Conservation (phyloP, 2,329 filamentous ascomycete genomes). For the Aspergillus clavatus region DNA sequence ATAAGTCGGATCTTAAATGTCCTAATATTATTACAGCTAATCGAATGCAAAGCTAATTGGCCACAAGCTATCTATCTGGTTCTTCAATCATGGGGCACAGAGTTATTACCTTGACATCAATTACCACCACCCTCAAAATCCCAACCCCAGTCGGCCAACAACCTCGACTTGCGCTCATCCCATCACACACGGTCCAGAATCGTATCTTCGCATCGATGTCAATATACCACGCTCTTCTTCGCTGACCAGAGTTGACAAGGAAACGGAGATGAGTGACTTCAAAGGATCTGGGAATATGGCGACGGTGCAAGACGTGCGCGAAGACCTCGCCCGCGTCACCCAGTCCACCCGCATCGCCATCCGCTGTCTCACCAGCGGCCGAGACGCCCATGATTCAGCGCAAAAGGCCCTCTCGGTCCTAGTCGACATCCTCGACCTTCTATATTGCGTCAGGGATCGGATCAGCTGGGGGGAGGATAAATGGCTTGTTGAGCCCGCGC, state of each 20-base stretch:
- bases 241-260: neutral
- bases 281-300: neutral
- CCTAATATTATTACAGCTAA: neutral
- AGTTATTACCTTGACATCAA: neutral
- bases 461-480: constrained; percentile 21
- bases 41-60: neutral
- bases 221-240: neutral
- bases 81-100: neutral
- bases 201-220: neutral
- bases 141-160: no score
- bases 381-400: constrained; percentile 23
- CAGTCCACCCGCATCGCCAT: constrained; percentile 18
- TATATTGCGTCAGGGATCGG: constrained; percentile 22
- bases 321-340: constrained; percentile 14
- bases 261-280: constrained; percentile 7
- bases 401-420: constrained; percentile 19
- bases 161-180: neutral
- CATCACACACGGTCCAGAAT: accelerated
- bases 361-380: constrained; percentile 18
- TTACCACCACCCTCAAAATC: neutral
- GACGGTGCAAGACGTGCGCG: constrained; percentile 6
- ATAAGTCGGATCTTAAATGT: neutral
- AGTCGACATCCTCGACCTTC: constrained; percentile 20
- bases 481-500: constrained; percentile 17
- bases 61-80: neutral